Conservation (phyloP, 192 early-diverging fungal genomes). For the Backusella sp. region DNA sequence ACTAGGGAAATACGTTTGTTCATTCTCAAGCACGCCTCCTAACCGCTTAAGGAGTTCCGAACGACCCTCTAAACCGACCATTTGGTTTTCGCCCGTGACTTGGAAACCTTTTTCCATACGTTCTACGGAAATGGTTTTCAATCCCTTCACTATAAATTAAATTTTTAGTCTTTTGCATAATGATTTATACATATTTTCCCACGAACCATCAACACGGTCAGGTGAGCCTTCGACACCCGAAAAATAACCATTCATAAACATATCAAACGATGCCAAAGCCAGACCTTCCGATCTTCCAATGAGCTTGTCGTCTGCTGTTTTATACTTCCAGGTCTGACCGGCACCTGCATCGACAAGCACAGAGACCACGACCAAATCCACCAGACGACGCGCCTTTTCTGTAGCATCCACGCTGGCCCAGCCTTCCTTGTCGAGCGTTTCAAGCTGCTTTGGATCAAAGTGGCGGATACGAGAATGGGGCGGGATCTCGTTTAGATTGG, state of each 20-base stretch:
- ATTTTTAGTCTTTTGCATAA: constrained; percentile 10
- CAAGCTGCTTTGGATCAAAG: constrained; percentile 55
- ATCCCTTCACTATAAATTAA: constrained; percentile 37
- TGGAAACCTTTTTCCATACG: constrained; percentile 71
- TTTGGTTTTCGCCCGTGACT: constrained; percentile 70
- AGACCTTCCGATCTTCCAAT: constrained; percentile 79
- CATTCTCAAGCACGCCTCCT: constrained; percentile 49
- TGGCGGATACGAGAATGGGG: constrained; percentile 89
- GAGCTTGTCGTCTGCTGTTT: constrained; percentile 43
- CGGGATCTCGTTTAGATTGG: constrained; percentile 63
- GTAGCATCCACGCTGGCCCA: constrained; percentile 39
- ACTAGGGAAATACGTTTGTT: constrained; percentile 59
- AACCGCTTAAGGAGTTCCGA: constrained; percentile 65
- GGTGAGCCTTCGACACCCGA: constrained; percentile 53
- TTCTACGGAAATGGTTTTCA: constrained; percentile 50
- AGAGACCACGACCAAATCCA: constrained; percentile 87
- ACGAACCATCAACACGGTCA: constrained; percentile 71
- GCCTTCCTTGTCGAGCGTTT: constrained; percentile 40
- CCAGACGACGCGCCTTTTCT: constrained; percentile 63
- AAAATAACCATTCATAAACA: constrained; percentile 80
- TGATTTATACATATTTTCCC: not conserved
- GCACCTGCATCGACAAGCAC: constrained; percentile 94
- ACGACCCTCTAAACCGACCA: constrained; percentile 81
- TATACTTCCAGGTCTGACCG: constrained; percentile 77
- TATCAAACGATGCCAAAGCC: constrained; percentile 79